phyloP scores from a whole-genome alignment of 768 basidiomycete genomes.

The Hericium rajendrae region DNA sequence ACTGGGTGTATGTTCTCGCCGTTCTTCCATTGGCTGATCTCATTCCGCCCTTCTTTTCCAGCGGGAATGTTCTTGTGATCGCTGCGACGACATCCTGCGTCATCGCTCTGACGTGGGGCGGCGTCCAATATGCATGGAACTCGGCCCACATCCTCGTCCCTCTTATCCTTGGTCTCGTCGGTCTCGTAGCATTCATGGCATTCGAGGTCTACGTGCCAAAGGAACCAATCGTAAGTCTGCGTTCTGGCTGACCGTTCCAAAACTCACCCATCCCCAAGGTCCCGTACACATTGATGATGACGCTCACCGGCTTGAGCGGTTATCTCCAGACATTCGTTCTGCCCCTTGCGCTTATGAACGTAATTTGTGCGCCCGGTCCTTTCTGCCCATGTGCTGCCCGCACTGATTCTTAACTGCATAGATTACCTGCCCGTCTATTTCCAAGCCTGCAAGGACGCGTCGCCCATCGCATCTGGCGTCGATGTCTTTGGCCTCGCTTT shows the following conservation, averaged over 20 bases:
- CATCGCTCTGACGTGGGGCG: slow-evolving; percentile 21
- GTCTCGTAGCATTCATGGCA: slow-evolving; percentile 27
- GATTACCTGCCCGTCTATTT: slow-evolving; percentile 34
- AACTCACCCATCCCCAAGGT: slow-evolving; percentile 6
- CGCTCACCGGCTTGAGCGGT: slow-evolving; percentile 22
- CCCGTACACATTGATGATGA: slow-evolving; percentile 18
- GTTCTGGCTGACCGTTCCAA: neutral
- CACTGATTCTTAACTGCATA: slow-evolving; percentile 5
- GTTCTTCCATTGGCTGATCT: slow-evolving; percentile 4
- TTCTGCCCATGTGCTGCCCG: neutral
- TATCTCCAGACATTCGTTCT: slow-evolving; percentile 19
- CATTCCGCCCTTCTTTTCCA: neutral
- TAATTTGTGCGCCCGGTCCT: slow-evolving; percentile 11
- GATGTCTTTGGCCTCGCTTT: slow-evolving; percentile 22
- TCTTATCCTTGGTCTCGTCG: slow-evolving; percentile 19
- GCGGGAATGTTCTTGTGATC: slow-evolving; percentile 16
- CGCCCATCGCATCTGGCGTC: slow-evolving; percentile 25
- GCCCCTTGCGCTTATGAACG: neutral
- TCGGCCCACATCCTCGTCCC: slow-evolving; percentile 21
- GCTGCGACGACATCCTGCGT: slow-evolving; percentile 3
- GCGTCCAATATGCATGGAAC: slow-evolving; percentile 25
- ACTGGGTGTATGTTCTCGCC: slow-evolving; percentile 20
- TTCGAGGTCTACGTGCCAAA: slow-evolving; percentile 27
- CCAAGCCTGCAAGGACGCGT: slow-evolving; percentile 29
- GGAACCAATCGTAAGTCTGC: slow-evolving; percentile 22